phyloP scores from a whole-genome alignment of 768 basidiomycete genomes.

The Mycena galericulata region DNA sequence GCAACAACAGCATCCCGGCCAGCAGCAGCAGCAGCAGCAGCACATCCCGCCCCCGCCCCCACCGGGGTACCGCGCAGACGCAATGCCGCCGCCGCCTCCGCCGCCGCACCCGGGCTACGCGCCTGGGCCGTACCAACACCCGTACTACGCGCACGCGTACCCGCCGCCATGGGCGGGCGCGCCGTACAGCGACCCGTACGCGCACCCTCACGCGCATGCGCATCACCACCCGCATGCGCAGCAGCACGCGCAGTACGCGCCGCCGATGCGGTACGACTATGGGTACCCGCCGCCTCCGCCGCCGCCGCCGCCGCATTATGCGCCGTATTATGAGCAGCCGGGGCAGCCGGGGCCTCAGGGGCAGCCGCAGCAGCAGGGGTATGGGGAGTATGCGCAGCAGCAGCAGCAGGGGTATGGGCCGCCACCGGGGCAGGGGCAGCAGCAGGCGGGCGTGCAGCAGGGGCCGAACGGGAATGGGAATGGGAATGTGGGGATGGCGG shows the following conservation, averaged over 20 bases:
- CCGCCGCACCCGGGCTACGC: constrained; percentile 32
- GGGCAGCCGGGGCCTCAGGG: constrained; percentile 7
- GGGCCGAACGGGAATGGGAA: neutral
- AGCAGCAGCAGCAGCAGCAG: constrained; percentile 39
- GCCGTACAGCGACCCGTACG: constrained; percentile 30
- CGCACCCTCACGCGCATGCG: constrained; percentile 24
- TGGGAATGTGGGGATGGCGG: neutral
- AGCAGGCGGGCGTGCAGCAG: neutral
- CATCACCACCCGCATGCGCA: constrained; percentile 36
- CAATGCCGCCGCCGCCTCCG: constrained; percentile 33
- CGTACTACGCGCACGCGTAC: constrained; percentile 24
- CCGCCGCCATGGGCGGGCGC: constrained; percentile 15
- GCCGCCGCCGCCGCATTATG: constrained; percentile 4
- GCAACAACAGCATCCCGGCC: constrained; percentile 39
- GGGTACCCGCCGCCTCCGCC: constrained; percentile 33
- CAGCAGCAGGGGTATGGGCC: neutral
- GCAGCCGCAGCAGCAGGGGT: constrained; percentile 11
- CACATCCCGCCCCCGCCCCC: constrained; percentile 35
- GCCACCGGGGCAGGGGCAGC: constrained; percentile 8
- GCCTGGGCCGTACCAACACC: constrained; percentile 31
- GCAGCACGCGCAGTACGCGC: constrained; percentile 32
- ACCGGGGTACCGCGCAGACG: constrained; percentile 36
- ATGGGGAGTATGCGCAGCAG: constrained; percentile 6
- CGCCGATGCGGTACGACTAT: constrained; percentile 34
- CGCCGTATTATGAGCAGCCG: constrained; percentile 19